Conservation (phyloP, 1,139 yeast genomes). For the Spencermartinsiella ligniputridi region DNA sequence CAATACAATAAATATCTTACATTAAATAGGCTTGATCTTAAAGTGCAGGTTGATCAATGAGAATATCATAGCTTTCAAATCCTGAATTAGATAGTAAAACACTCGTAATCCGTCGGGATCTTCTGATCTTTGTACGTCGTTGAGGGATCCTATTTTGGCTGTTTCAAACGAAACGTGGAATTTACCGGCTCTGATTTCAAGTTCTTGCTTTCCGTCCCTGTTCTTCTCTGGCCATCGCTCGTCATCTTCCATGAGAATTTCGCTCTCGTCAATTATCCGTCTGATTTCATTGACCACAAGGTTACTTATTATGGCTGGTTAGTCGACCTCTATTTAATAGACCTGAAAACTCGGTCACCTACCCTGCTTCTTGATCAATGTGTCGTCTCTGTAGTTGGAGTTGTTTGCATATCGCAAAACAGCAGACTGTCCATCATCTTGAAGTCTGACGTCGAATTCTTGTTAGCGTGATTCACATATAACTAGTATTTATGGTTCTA, state of each 20-base stretch:
- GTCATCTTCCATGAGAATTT: constrained; percentile 41
- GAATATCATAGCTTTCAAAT: constrained; percentile 42
- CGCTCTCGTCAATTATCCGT: constrained; percentile 37
- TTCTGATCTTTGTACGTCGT: constrained; percentile 38
- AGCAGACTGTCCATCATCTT: constrained; percentile 35
- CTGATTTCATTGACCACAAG: constrained; percentile 36
- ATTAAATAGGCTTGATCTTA: constrained; percentile 32
- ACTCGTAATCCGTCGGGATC: constrained; percentile 44
- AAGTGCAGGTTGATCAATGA: constrained; percentile 43
- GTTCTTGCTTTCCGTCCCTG: constrained; percentile 42
- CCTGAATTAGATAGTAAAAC: constrained; percentile 43
- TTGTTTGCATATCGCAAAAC: constrained; percentile 43
- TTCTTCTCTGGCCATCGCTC: constrained; percentile 40
- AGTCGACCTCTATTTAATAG: neutral
- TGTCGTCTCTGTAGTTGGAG: constrained; percentile 44
- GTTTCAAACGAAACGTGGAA: constrained; percentile 39
- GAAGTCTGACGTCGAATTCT: constrained; percentile 40
- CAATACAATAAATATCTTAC: neutral
- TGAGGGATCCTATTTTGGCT: constrained; percentile 39
- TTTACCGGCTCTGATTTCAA: constrained; percentile 40
- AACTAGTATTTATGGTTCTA: no score
- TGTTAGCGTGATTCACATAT: no score
- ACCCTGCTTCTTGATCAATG: constrained; percentile 39
- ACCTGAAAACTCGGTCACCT: neutral
- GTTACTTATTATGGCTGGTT: constrained; percentile 34